Percentiles rank a stretch among this genome's conserved stretches.
phyloP scores from a whole-genome alignment of 1,139 yeast genomes.

The Hemisphaericaspora subhashii region DNA sequence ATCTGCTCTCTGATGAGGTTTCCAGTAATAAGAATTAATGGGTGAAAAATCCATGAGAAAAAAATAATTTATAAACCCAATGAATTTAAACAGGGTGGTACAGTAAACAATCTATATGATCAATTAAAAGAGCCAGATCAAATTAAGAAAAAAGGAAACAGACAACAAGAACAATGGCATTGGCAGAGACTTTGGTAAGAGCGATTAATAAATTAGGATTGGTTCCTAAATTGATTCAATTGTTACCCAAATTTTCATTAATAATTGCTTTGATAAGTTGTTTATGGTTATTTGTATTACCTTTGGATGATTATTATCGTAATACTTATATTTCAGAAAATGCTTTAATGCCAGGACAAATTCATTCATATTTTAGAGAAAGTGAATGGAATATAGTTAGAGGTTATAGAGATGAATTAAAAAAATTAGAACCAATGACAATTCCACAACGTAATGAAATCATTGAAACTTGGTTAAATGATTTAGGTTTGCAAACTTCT shows the following conservation, averaged over 20 bases:
- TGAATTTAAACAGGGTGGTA: too few species aligned
- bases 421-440: constrained; percentile 34
- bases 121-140: too few species aligned
- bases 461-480: constrained; percentile 62
- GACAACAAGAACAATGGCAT: constrained; percentile 45
- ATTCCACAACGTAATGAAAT: constrained; percentile 40
- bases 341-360: constrained; percentile 97
- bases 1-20: too few species aligned
- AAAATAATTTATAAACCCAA: too few species aligned
- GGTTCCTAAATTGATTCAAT: constrained; percentile 53
- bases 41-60: too few species aligned
- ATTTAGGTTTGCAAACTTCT: constrained; percentile 72
- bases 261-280: constrained; percentile 61
- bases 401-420: constrained; percentile 71
- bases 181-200: constrained; percentile 55
- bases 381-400: constrained; percentile 92
- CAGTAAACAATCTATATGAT: too few species aligned
- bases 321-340: constrained; percentile 89
- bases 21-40: too few species aligned
- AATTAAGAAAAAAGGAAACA: too few species aligned
- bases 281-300: constrained; percentile 67
- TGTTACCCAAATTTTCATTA: constrained; percentile 64
- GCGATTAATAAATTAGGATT: constrained; percentile 57
- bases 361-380: constrained; percentile 86
- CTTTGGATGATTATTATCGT: constrained; percentile 80